A percentile compares a stretch with the other conserved stretches of the same genome.
Conservation (phyloP, 2,329 filamentous ascomycete species). For the Trichoderma sp. region DNA sequence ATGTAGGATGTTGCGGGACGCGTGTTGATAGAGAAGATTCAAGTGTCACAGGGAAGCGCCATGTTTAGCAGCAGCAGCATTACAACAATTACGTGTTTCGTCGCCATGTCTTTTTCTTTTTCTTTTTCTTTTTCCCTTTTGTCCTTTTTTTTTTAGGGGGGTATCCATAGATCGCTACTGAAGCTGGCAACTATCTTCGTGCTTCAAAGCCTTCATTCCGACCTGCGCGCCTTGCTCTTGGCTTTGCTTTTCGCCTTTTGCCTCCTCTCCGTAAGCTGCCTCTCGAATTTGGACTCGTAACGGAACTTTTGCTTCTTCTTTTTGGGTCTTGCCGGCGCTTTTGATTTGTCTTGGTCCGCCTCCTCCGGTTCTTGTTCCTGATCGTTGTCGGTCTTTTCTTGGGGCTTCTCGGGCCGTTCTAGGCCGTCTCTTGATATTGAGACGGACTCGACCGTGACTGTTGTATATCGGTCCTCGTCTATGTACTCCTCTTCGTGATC, state of each 20-base stretch:
- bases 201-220: background rate
- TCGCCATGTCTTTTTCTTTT: conserved; percentile 26
- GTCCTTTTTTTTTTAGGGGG: conserved; percentile 30
- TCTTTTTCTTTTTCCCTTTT: conserved; percentile 26
- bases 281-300: conserved; percentile 85
- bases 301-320: conserved; percentile 89
- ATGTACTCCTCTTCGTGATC: conserved; percentile 91
- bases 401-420: conserved; percentile 46
- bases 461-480: conserved; percentile 94
- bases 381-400: conserved; percentile 38
- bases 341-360: conserved; percentile 31
- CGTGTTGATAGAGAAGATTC: conserved; percentile 27
- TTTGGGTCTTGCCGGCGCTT: conserved; percentile 49
- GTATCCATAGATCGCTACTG: conserved; percentile 30
- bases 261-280: conserved; percentile 70
- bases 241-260: conserved; percentile 63
- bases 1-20: conserved; percentile 19
- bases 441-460: conserved; percentile 88
- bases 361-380: conserved; percentile 30
- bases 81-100: conserved; percentile 27
- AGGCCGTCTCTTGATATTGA: conserved; percentile 73
- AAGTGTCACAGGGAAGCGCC: conserved; percentile 30
- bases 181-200: conserved; percentile 1
- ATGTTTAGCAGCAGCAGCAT: conserved; percentile 31
- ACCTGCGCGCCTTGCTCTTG: conserved; percentile 48